phyloP scores from a whole-genome alignment of 805 yeast species.

The Candida argentea region DNA sequence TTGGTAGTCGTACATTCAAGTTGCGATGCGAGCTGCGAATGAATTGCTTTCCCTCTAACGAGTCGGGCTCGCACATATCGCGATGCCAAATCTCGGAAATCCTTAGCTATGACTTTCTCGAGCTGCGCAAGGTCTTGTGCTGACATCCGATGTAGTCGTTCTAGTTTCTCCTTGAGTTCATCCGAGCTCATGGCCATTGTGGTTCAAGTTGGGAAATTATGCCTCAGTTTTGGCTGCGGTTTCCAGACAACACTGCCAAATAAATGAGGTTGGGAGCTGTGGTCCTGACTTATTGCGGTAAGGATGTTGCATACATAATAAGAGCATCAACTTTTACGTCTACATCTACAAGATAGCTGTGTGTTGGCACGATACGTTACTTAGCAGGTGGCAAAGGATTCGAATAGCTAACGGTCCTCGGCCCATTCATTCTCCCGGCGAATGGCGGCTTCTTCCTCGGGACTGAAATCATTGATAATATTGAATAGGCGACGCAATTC shows the following conservation, averaged over 20 bases:
- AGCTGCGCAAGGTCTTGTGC: conserved; percentile 2
- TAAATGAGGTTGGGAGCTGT: too few species aligned
- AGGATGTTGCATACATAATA: neutral
- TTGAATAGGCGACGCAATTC: conserved; percentile 73
- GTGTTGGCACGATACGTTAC: neutral
- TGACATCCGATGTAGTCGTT: conserved; percentile 1
- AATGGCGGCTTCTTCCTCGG: conserved; percentile 83
- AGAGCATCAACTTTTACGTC: neutral
- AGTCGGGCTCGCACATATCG: conserved; percentile 18
- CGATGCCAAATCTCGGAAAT: conserved; percentile 15
- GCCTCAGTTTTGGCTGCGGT: too few species aligned
- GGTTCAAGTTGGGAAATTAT: too few species aligned
- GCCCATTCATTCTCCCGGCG: conserved; percentile 90
- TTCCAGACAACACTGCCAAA: too few species aligned
- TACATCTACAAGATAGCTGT: neutral
- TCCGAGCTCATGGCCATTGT: too few species aligned
- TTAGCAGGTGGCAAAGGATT: neutral
- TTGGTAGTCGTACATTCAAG: conserved; percentile 16
- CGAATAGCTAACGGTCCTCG: conserved; percentile 73
- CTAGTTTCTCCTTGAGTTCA: too few species aligned
- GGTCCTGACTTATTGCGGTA: too few species aligned
- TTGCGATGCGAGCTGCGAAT: conserved; percentile 14
- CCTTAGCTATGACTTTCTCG: conserved; percentile 5
- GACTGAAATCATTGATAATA: conserved; percentile 73
- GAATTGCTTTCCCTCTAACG: conserved; percentile 18